phyloP scores from a whole-genome alignment of 192 early-diverging fungal genomes.

The Linnemannia hyalina region DNA sequence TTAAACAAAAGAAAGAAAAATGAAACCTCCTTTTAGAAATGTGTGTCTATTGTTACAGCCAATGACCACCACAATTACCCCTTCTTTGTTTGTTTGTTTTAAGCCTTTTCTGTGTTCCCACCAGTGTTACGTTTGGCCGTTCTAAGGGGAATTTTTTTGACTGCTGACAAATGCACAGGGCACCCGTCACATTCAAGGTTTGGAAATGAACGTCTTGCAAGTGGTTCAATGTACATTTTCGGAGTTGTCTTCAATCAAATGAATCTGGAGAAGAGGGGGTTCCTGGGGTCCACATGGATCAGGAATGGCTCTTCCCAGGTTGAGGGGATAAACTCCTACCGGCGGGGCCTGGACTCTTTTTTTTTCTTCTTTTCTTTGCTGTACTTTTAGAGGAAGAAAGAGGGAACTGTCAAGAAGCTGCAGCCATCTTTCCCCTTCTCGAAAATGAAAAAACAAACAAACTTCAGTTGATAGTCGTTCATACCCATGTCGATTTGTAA shows the following conservation, averaged over 20 bases:
- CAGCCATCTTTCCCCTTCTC: no score
- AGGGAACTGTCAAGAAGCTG: no score
- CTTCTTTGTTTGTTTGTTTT: background rate
- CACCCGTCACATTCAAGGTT: conserved; percentile 8
- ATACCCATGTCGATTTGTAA: no score
- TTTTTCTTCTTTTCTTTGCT: no score
- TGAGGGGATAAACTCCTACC: background rate
- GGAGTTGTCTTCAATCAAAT: background rate
- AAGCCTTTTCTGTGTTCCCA: no score
- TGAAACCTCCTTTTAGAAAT: background rate
- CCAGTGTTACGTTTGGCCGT: background rate
- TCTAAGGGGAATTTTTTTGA: background rate
- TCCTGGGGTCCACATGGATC: background rate
- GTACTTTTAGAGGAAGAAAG: no score
- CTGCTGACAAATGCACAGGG: conserved; percentile 6
- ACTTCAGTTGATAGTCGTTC: no score
- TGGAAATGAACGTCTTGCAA: background rate
- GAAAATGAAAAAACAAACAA: no score
- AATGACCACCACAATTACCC: background rate
- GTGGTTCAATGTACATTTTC: background rate
- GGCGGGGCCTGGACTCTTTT: no score
- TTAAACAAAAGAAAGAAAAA: background rate
- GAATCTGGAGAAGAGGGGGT: background rate
- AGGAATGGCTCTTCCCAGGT: background rate
- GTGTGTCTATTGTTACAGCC: background rate